Evolutionary conservation across 148 eudicot species (phyloP), one percentile per base, ranked within the genome.

Genomic region (Rhododendron kiyosumense): DNA sequence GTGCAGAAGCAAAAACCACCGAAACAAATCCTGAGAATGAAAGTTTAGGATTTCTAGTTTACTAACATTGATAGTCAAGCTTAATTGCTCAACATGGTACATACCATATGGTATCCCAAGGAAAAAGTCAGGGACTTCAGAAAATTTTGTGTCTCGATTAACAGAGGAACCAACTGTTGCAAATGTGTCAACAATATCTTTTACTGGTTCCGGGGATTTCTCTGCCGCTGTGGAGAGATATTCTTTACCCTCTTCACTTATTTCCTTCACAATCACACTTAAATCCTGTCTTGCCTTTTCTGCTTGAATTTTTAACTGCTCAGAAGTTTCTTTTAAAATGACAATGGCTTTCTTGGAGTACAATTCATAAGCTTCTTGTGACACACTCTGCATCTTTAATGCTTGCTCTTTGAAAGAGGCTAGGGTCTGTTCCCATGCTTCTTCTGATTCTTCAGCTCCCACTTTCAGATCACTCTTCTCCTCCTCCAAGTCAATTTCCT

Each of bases 71-170:
- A 46, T 45, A 67, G 34, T 52, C 17, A 61, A 28, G 32, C 54
- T 20, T 77, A 61, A 28, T 28, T 69, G 36, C 36, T 69, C 36
- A 30, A 13, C 14, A 32, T 0, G 15, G 71, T 49, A 38, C 93
- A 84, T 93, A 97, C 99, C 99, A 85, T 95, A 97, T 77, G 99
- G 98, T 85, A 95, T 93, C 81, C 99, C 99, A 78, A 95, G 87
- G 79, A 95, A 92, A 87, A 97, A 97, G 88, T 95, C 99, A 51
- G 87, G 94, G 45, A 95, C 87, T 90, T 92, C 84, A 52, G 98
- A 93, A 59, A 95, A 89, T 77, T 95, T 95, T 51, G 92, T 91
- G 34, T 93, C 83, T 84, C 92, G 89, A 85, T 94, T 91, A 81
- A 93, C 88, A 76, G 94, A 89, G 30, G 94, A 90, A 73, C 93